phyloP scores from a whole-genome alignment of 305 asterid genomes.

The Stenogyne calaminthoides region DNA sequence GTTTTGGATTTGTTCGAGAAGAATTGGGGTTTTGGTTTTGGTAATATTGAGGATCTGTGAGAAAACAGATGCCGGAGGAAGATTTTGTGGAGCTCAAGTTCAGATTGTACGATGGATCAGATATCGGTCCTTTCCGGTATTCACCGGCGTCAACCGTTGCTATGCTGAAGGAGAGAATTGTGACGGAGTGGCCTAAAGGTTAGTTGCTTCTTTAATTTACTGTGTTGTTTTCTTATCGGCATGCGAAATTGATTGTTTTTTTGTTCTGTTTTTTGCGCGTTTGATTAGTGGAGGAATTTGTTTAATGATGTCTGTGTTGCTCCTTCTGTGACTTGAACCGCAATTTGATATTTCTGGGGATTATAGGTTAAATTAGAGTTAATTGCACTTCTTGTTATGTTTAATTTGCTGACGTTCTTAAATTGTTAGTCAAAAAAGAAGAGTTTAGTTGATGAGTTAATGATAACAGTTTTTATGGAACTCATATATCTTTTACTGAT shows the following conservation, averaged over 20 bases:
- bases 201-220: slow-evolving; percentile 6
- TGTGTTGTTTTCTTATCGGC: neutral
- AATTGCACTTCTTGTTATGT: neutral
- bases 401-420: neutral
- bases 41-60: slow-evolving; percentile 24
- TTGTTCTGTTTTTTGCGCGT: neutral
- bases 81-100: slow-evolving; percentile 87
- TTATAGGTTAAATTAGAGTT: neutral
- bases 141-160: slow-evolving; percentile 86
- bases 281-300: slow-evolving; percentile 8
- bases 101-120: slow-evolving; percentile 97
- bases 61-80: slow-evolving; percentile 85
- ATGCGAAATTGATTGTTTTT: neutral
- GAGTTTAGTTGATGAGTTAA: neutral
- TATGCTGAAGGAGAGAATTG: slow-evolving; percentile 85
- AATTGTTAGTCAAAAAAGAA: neutral
- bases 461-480: neutral
- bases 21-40: slow-evolving; percentile 24
- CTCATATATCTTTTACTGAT: neutral
- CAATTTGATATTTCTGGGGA: slow-evolving; percentile 4
- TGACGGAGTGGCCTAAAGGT: slow-evolving; percentile 98
- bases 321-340: neutral
- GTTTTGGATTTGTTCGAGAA: slow-evolving; percentile 14
- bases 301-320: neutral
- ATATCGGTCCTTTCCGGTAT: slow-evolving; percentile 87